Conservation (phyloP, 148 eudicot species). For the Beta vulgaris region DNA sequence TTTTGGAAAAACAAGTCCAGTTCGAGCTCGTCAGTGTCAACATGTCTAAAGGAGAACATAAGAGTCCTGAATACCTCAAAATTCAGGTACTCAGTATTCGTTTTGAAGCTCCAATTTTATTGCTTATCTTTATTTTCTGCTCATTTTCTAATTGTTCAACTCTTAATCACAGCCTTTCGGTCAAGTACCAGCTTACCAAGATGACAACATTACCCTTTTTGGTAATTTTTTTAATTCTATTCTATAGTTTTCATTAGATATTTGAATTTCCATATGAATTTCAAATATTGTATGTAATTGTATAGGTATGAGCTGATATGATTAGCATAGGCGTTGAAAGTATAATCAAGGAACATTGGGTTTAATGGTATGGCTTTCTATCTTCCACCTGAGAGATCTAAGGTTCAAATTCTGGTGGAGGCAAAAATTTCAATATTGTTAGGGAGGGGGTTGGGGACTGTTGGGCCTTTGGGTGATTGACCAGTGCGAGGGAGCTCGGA, state of each 20-base stretch:
- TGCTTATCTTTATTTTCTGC: no score
- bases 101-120: background rate
- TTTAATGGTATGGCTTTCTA: no score
- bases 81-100: constrained; percentile 51
- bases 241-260: no score
- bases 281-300: background rate
- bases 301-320: background rate
- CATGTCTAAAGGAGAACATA: constrained; percentile 78
- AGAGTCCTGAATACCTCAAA: constrained; percentile 63
- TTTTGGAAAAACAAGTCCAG: constrained; percentile 73
- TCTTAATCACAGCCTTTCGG: constrained; percentile 95
- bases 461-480: no score
- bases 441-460: no score
- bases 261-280: no score
- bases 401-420: no score
- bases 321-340: background rate
- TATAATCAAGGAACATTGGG: no score
- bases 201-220: constrained; percentile 67
- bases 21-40: constrained; percentile 52
- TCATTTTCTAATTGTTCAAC: no score
- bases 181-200: constrained; percentile 88
- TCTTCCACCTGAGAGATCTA: no score
- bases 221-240: constrained; percentile 37
- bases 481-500: no score
- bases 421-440: no score